Percentiles rank a stretch among this genome's conserved stretches.
Conservation (phyloP, 441 rosid species). For the Pelargonium citronellum region DNA sequence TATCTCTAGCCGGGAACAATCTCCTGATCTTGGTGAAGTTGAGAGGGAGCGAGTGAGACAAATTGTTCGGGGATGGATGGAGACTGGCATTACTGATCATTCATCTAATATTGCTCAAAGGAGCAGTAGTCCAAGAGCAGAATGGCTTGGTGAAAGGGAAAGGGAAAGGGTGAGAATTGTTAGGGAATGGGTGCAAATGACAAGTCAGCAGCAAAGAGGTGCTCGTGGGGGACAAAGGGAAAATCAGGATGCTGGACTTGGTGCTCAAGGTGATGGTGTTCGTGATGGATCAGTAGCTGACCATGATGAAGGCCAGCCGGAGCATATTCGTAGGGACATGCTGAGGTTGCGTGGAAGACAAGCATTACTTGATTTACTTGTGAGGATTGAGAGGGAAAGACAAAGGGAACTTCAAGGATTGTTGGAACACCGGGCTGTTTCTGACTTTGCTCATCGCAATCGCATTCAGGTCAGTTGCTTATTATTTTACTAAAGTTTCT, state of each 20-base stretch:
- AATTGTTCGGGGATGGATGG: slow-evolving; percentile 89
- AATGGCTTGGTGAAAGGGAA: slow-evolving; percentile 95
- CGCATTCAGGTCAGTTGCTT: not conserved
- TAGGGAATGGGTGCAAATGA: slow-evolving; percentile 82
- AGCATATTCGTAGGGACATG: slow-evolving; percentile 62
- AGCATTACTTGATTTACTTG: slow-evolving; percentile 73
- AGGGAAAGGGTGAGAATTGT: slow-evolving; percentile 95
- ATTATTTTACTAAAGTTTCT: no score
- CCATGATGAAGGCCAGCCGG: slow-evolving; percentile 65
- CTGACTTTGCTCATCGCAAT: not conserved
- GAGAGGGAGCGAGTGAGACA: slow-evolving; percentile 95
- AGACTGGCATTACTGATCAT: slow-evolving; percentile 65
- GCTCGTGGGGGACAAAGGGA: slow-evolving; percentile 53
- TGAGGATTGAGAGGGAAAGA: slow-evolving; percentile 83
- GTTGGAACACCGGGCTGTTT: not conserved
- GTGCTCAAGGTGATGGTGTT: slow-evolving; percentile 43
- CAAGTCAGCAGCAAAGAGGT: slow-evolving; percentile 71
- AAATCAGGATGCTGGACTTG: slow-evolving; percentile 39
- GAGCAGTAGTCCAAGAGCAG: slow-evolving; percentile 59
- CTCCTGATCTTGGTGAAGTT: slow-evolving; percentile 82
- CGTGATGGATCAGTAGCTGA: slow-evolving; percentile 51
- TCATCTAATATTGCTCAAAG: slow-evolving; percentile 52
- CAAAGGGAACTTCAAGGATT: slow-evolving; percentile 66
- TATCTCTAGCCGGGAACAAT: slow-evolving; percentile 76
- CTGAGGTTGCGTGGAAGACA: slow-evolving; percentile 89